Base-by-base conservation (phyloP, 148 eudicot genomes). In the Rhododendron williamsianum region DNA sequence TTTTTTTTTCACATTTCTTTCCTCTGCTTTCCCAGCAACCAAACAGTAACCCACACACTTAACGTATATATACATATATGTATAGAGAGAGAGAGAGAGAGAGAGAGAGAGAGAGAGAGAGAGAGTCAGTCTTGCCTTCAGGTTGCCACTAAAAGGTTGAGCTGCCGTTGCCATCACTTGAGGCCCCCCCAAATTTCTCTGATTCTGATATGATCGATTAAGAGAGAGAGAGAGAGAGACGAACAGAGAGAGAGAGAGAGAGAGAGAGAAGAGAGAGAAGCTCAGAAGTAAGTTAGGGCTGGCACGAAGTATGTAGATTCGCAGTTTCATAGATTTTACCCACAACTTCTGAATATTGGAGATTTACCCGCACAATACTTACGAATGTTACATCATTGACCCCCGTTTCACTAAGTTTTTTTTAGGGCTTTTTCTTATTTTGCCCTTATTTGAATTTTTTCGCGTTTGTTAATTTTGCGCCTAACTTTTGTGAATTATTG, bases 91-190 rank as follows among this genome's bases (percentile, higher is more conserved):
- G 1, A 13, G 36, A 58, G 0, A 30, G 30, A 0, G 30, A 30
- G 30, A 30, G 30, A 30, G 30, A 30, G 76, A 51, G 74, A 58
- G 9, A 38, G 27, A 51, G n/a, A 69, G 30, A 48, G 13, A 16
- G 38, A 12, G 9, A 76, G 35, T 80, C 23, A 23, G 16, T 35
- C 16, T 76, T 83, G 83, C 96, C 95, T 94, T 92, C 88, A 94
- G 85, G 80, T 91, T 94, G 78, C 93, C 95, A 71, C 82, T 90
- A 81, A 92, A 91, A 33, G 94, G 86, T 76, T 83, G 88, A 82
- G 91, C 86, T 76, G 90, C 82, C 6, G 88, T 85, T 69, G 90
- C 67, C 94, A 92, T 92, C 30, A 7, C 76, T 30, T 69, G 74
- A 69, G 36, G 74, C 16, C 18, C 73, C 74, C 9, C 16, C 4